Evolutionary conservation across 805 yeast genomes (phyloP).

Genomic region (Yamadazyma olivae): DNA sequence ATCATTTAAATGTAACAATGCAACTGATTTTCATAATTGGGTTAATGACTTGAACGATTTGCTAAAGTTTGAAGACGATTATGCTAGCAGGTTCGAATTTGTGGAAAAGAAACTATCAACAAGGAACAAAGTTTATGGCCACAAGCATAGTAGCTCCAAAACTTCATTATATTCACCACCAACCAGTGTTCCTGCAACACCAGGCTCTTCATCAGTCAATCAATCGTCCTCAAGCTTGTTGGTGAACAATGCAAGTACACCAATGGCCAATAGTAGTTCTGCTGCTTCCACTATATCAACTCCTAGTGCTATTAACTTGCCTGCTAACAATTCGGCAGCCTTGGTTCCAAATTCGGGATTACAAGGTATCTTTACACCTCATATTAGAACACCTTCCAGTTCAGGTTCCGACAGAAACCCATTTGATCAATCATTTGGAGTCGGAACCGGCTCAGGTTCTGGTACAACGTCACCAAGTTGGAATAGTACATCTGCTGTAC

Average conservation of each 20-base stretch:
- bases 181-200: conserved; percentile 1
- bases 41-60: conserved; percentile 51
- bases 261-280: neutral
- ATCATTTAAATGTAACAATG: conserved; percentile 44
- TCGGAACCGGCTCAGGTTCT: neutral
- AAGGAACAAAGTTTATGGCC: conserved; percentile 5
- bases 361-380: conserved; percentile 38
- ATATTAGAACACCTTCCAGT: conserved; percentile 29
- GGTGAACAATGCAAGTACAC: neutral
- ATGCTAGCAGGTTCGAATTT: conserved; percentile 48
- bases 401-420: conserved; percentile 32
- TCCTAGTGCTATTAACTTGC: neutral
- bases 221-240: neutral
- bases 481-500: conserved; percentile 1
- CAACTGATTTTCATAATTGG: conserved; percentile 50
- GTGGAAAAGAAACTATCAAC: conserved; percentile 40
- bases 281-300: neutral
- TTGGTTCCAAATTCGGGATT: conserved; percentile 10
- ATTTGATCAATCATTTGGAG: conserved; percentile 24
- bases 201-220: too few species aligned
- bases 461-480: conserved; percentile 1
- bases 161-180: conserved; percentile 2
- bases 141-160: conserved; percentile 1
- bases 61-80: conserved; percentile 41
- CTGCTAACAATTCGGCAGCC: neutral